phyloP scores from a whole-genome alignment of 225 moss, liverwort and hornwort genomes.

The Anthoceros angustus region DNA sequence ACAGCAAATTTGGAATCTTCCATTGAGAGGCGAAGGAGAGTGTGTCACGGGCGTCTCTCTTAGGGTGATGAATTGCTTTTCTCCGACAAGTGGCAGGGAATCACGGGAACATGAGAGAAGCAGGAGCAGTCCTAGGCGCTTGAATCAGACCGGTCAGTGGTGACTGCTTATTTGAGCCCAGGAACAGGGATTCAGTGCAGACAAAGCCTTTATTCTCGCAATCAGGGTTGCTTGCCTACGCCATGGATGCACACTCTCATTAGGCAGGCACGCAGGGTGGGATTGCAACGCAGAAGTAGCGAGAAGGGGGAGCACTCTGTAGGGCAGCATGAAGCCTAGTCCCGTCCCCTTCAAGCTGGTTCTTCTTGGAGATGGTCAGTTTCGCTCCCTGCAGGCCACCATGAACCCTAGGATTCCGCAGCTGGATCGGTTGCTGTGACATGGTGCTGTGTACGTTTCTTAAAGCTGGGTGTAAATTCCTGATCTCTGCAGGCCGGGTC shows the following conservation, averaged over 20 bases:
- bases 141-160: background rate
- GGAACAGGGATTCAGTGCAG: background rate
- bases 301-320: background rate
- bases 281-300: no score
- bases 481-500: constrained; percentile 49
- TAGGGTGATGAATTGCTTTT: no score
- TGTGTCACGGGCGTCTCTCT: no score
- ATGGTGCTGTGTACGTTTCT: background rate
- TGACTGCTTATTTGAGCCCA: background rate
- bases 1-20: no score
- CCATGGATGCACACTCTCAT: background rate
- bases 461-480: background rate
- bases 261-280: no score
- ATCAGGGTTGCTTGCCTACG: background rate
- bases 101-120: no score
- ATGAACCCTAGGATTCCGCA: background rate
- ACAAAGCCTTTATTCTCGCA: background rate
- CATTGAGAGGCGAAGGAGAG: no score
- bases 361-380: constrained; percentile 39
- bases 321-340: constrained; percentile 22
- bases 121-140: no score
- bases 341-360: constrained; percentile 28
- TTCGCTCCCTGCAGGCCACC: background rate
- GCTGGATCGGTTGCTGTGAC: background rate
- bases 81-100: no score